phyloP scores from a whole-genome alignment of 345 rosid species.

The Euphorbia tirucalli region DNA sequence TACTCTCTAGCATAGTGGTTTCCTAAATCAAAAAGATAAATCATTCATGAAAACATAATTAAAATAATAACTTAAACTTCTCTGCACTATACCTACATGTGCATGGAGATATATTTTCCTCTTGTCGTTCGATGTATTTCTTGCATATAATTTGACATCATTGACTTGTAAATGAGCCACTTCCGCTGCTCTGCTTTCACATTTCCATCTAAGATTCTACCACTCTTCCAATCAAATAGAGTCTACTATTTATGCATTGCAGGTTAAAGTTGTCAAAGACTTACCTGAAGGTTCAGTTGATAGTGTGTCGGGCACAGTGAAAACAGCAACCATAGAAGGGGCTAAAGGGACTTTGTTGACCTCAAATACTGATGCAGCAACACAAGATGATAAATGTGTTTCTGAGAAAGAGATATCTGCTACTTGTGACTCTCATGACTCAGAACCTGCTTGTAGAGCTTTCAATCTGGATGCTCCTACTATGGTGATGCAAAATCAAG shows the following conservation, averaged over 20 bases:
- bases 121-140: not conserved
- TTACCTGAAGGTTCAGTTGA: constrained; percentile 41
- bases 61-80: not conserved
- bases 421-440: constrained; percentile 28
- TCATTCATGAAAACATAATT: not conserved
- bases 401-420: constrained; percentile 22
- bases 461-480: constrained; percentile 34
- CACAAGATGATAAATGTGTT: constrained; percentile 29
- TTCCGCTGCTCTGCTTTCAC: not conserved
- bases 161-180: not conserved
- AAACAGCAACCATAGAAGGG: constrained; percentile 36
- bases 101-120: not conserved
- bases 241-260: constrained; percentile 35
- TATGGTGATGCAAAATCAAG: constrained; percentile 23
- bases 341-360: constrained; percentile 31
- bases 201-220: not conserved
- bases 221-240: not conserved
- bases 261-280: constrained; percentile 52
- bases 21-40: not conserved
- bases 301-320: constrained; percentile 23
- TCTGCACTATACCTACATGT: not conserved
- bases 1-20: not conserved
- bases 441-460: constrained; percentile 35
- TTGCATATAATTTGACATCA: not conserved
- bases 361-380: constrained; percentile 33